Base-by-base conservation (phyloP, 495 filamentous ascomycete species). In the Penicillium odoratum region DNA sequence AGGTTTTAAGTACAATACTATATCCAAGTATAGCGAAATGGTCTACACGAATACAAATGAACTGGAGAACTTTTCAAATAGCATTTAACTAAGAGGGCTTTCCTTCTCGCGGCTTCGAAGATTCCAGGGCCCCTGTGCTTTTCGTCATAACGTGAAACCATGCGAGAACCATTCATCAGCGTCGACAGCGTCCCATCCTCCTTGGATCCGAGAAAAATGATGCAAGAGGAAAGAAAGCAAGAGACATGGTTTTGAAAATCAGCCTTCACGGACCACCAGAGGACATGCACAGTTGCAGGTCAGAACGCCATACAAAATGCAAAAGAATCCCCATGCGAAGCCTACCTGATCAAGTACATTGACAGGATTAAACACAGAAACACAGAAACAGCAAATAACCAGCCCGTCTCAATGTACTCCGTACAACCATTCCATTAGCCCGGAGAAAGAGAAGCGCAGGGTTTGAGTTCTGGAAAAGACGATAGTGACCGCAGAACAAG, bases 221-320 rank as follows among this genome's bases (percentile, higher is more conserved):
- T 60, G 69, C 57, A 70, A 69, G 65, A 48, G 21, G 21, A 67
- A 62, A 38, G 64, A 65, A 60, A 69, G 64, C 69, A 48, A 48
- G 46, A 29, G n/a, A 16, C 31, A n/a, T 48, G 31, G 26, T 48
- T 48, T 61, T 61, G 64, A 67, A 58, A 58, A 59, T 63, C 66
- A 67, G 63, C 66, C 70, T 74, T 70, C 68, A 66, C 68, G 68
- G 69, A 71, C 67, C 69, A 21, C 69, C 61, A 72, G 69, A 73
- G 66, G 67, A 71, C 63, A 66, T 70, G 65, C 67, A 15, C 38
- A 67, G 67, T 72, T 70, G 74, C 67, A 78, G 73, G 70, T 77
- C 75, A 77, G 74, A 80, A 80, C 76, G 76, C 76, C 76, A 73
- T 71, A 77, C 64, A 71, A 64, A 77, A 79, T 75, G 75, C 75